Evolutionary conservation across 2,329 filamentous ascomycete genomes (phyloP), one percentile per base, ranked within the genome.

Genomic region (Xylaria sp.): DNA sequence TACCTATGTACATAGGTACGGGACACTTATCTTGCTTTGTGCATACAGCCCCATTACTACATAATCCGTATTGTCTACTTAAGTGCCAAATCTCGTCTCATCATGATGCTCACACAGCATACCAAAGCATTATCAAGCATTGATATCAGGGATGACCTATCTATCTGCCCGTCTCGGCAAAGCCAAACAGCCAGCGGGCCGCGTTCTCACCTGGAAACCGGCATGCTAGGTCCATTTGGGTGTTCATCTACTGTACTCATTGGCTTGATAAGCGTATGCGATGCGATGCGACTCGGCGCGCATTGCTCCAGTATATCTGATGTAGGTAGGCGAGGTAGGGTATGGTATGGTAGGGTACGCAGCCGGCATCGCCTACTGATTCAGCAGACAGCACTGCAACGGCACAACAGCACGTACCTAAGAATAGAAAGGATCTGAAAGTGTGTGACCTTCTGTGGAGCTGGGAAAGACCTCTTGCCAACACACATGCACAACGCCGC

Each of bases 401-500:
- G 28, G 28, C 28, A 28, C n/a, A 28, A 28, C 28, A 28, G 28
- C 28, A 5, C 28, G 28, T 33, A 25, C 36, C 66, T 60, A 66
- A 65, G 67, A 62, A 69, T 66, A 66, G 67, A 48, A 68, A 46
- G 46, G 52, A 48, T 23, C 25, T 13, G 25, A 43, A 28, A 4
- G 51, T 62, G 54, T 58, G 20, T 48, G 33, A 36, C 33, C 33
- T 52, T 13, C 9, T 52, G 67, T 66, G 61, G 57, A 56, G 65
- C 49, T 10, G 2, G 6, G 2, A 54, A 63, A 39, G 48, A 8
- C 61, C 60, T 70, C 49, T 36, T 60, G 59, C 59, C 60, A 46
- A 36, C 62, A 62, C 56, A 54, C 61, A 70, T 58, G 66, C 59
- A 49, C 46, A 66, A 33, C 39, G 46, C 66, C 48, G 66, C 69